Conservation (phyloP, 208 protist species). For the Leishmania tarentolae region DNA sequence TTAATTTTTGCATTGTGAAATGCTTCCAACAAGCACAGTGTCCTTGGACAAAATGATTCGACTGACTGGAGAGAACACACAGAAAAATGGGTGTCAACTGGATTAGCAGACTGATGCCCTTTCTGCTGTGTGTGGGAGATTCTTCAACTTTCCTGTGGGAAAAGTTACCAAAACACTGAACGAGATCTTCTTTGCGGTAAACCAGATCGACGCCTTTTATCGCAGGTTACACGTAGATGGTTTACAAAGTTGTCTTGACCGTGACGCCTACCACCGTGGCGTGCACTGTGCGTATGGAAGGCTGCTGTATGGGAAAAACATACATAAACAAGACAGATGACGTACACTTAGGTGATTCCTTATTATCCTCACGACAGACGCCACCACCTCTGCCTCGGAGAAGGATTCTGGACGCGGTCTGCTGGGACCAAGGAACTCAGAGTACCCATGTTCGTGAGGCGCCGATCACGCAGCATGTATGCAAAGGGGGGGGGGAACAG, state of each 20-base stretch:
- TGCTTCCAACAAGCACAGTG: background rate
- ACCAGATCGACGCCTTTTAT: background rate
- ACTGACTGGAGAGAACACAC: background rate
- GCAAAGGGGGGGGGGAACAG: background rate
- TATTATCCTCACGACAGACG: background rate
- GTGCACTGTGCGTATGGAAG: background rate
- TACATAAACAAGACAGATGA: background rate
- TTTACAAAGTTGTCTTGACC: background rate
- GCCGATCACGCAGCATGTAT: background rate
- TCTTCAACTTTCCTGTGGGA: background rate
- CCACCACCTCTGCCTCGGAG: background rate
- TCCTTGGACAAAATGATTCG: background rate
- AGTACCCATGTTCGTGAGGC: background rate
- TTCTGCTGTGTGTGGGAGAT: too few relatives aligned
- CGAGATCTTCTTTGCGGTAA: background rate
- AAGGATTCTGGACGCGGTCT: background rate
- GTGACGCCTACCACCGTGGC: background rate
- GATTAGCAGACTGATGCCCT: background rate
- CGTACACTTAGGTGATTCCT: background rate
- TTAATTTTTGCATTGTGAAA: background rate
- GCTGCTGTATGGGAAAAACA: background rate
- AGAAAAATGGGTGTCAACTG: background rate
- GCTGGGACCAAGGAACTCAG: background rate
- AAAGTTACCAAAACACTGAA: background rate
- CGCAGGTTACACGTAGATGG: background rate